Evolutionary conservation across 139 green algal genomes (phyloP), one percentile per base, ranked within the genome.

Genomic region (Marvania coccoides): DNA sequence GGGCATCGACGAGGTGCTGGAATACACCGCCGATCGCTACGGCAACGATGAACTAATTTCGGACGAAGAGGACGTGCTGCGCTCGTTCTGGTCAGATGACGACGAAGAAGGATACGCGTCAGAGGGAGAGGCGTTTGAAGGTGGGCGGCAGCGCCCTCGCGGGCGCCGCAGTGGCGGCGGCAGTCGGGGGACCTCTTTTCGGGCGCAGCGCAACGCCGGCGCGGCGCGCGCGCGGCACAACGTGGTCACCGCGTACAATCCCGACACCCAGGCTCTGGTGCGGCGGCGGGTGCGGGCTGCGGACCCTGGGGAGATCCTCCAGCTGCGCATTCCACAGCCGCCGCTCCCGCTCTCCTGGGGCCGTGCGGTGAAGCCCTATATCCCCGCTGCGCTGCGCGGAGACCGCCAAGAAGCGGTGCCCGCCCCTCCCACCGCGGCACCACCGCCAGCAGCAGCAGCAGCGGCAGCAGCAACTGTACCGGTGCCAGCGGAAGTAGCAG

Each of bases 291-390:
- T 85, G 15, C 40, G 51, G 10, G 77, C 63, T 3, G 45, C 53
- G 12, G 73, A 82, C 40, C 40, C 33, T 8, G 70, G 72, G 45
- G 85, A 69, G 0, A 77, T 91, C 9, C 23, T 75, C 39, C 76
- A 80, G 47, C 39, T 92, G 33, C 69, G 77, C 3, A 40, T 95
- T 48, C 87, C 87, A 10, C 38, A 61, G 8, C 53, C 72, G 9
- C 88, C 89, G 0, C 74, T 96, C 9, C 88, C 90, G 0, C 60
- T 89, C 48, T 85, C 89, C 1, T 96, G 90, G 90, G 87, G 89
- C n/a, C 76, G 83, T 34, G 78, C 73, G 0, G 81, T 96, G 14
- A 45, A 62, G 62, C 85, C 86, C 2, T 95, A 85, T 47, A 51
- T 66, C 34, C 76, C 80, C 7, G 23, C 45, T 34, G 38, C 47